Conservation (phyloP, 257 asterid species). For the Echites panduratus region DNA sequence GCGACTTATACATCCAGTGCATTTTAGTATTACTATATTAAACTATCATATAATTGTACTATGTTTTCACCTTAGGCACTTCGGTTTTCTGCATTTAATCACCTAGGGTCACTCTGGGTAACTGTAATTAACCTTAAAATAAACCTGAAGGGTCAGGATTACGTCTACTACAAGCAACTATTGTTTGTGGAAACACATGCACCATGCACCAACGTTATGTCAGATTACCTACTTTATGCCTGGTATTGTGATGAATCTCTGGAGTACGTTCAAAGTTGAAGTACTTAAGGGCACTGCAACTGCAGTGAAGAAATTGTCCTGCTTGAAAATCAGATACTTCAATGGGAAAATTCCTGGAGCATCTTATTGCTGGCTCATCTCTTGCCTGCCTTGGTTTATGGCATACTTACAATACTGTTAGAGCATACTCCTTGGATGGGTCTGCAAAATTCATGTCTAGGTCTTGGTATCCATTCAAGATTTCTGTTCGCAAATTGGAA, state of each 20-base stretch:
- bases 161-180: background rate
- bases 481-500: slow-evolving; percentile 28
- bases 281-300: slow-evolving; percentile 32
- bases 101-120: background rate
- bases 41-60: background rate
- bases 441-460: slow-evolving; percentile 44
- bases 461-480: slow-evolving; percentile 61
- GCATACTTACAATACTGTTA: slow-evolving; percentile 55
- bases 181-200: slow-evolving; percentile 66
- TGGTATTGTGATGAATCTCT: background rate
- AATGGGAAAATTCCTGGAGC: slow-evolving; percentile 68
- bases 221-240: slow-evolving; percentile 24
- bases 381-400: slow-evolving; percentile 65
- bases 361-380: slow-evolving; percentile 59
- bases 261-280: background rate
- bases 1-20: background rate
- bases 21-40: background rate
- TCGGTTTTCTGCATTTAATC: background rate
- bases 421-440: slow-evolving; percentile 35
- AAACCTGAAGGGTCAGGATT: slow-evolving; percentile 6
- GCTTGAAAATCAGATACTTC: slow-evolving; percentile 11
- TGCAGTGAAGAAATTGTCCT: slow-evolving; percentile 14
- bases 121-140: background rate
- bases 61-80: background rate
- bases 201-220: slow-evolving; percentile 54